Conservation (phyloP, 1,284 basidiomycete genomes). For the Meira miltonrushii region DNA sequence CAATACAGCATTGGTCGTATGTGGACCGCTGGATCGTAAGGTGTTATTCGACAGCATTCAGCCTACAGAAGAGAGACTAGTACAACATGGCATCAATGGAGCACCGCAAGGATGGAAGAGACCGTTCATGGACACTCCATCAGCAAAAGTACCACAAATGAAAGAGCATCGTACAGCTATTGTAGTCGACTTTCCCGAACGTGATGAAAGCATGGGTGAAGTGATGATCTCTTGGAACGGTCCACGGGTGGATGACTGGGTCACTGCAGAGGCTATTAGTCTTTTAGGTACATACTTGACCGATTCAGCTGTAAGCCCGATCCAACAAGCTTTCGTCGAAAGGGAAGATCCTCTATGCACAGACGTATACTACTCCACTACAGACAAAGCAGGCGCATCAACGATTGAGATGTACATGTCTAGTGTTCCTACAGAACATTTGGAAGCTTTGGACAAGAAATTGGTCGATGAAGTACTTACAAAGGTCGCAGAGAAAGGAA, state of each 20-base stretch:
- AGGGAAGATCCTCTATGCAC: slow-evolving; percentile 78
- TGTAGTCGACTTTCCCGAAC: slow-evolving; percentile 89
- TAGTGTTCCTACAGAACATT: slow-evolving; percentile 74
- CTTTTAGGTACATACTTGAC: slow-evolving; percentile 78
- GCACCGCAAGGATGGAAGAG: slow-evolving; percentile 75
- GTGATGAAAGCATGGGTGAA: slow-evolving; percentile 91
- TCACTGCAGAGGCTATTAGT: slow-evolving; percentile 77
- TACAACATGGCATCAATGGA: slow-evolving; percentile 63
- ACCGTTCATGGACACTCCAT: slow-evolving; percentile 85
- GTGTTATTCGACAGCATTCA: slow-evolving; percentile 63
- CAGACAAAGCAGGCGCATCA: slow-evolving; percentile 63
- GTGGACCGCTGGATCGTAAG: slow-evolving; percentile 65
- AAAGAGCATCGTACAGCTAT: slow-evolving; percentile 55
- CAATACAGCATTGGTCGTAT: slow-evolving; percentile 78
- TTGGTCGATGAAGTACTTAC: slow-evolving; percentile 65
- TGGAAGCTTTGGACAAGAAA: slow-evolving; percentile 68
- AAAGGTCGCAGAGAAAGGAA: slow-evolving; percentile 68
- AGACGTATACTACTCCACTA: slow-evolving; percentile 77
- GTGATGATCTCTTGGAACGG: slow-evolving; percentile 75
- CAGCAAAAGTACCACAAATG: slow-evolving; percentile 61
- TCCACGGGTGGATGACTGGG: slow-evolving; percentile 67
- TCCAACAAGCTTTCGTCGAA: slow-evolving; percentile 91
- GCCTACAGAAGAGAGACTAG: slow-evolving; percentile 38
- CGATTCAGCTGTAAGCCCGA: slow-evolving; percentile 72
- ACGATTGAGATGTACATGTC: slow-evolving; percentile 74